Evolutionary conservation across 2,329 filamentous ascomycete genomes (phyloP).

Genomic region (Fusarium stilboides): DNA sequence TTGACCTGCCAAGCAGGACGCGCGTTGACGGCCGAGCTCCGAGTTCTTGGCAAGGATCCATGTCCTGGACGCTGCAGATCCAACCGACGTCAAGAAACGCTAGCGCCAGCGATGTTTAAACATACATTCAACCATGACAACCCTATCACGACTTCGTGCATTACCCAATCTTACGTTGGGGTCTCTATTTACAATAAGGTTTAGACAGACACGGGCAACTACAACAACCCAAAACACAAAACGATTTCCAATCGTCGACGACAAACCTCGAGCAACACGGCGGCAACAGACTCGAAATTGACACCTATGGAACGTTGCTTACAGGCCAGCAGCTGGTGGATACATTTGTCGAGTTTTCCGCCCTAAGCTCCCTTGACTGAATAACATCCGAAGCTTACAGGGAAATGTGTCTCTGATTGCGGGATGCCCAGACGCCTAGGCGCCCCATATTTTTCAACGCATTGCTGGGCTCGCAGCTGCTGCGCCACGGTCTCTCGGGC

Average conservation of each 20-base stretch:
- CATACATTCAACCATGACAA: constrained; percentile 47
- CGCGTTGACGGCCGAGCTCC: constrained; percentile 51
- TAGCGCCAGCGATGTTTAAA: constrained; percentile 50
- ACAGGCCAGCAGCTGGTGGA: constrained; percentile 42
- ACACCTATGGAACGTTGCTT: constrained; percentile 32
- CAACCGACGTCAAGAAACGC: constrained; percentile 46
- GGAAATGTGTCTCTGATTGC: constrained; percentile 43
- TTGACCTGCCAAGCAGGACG: constrained; percentile 51
- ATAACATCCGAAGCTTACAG: constrained; percentile 39
- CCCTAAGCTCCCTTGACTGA: constrained; percentile 43
- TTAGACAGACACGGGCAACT: constrained; percentile 7
- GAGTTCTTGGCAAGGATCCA: constrained; percentile 51
- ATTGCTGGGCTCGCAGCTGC: constrained; percentile 47
- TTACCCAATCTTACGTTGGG: constrained; percentile 28
- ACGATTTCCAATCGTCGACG: not conserved
- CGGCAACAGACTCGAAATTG: constrained; percentile 2
- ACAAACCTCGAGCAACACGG: not conserved
- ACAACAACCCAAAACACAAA: not conserved
- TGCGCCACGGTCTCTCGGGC: constrained; percentile 51
- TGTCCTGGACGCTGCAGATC: constrained; percentile 51
- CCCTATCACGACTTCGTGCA: constrained; percentile 47
- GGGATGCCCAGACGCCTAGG: constrained; percentile 45
- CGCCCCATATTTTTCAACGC: constrained; percentile 49
- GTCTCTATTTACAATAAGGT: constrained; percentile 15
- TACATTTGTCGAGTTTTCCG: constrained; percentile 35